Evolutionary conservation across 2,329 filamentous ascomycete genomes (phyloP).

Genomic region (Aciculosporium take): DNA sequence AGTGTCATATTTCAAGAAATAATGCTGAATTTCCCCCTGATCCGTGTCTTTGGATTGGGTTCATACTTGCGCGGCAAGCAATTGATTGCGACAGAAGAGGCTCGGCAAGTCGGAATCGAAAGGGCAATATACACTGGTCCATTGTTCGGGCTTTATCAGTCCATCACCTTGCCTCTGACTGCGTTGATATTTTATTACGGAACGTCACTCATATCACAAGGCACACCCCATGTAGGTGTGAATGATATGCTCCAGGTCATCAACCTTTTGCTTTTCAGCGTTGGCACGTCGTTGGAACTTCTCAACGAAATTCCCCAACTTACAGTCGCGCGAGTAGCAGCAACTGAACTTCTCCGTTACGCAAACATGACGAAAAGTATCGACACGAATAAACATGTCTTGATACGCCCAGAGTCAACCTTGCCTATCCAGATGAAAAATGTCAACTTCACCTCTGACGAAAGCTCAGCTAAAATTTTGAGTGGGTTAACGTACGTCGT

Average conservation of each 20-base stretch:
- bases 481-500: slow-evolving; percentile 40
- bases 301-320: slow-evolving; percentile 70
- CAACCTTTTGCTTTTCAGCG: slow-evolving; percentile 70
- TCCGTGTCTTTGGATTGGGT: slow-evolving; percentile 63
- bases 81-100: slow-evolving; percentile 29
- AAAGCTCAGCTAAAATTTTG: not conserved
- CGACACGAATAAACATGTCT: slow-evolving; percentile 18
- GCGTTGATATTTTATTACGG: slow-evolving; percentile 80
- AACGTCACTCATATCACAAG: slow-evolving; percentile 42
- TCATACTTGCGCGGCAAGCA: slow-evolving; percentile 55
- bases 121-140: slow-evolving; percentile 54
- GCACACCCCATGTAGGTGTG: slow-evolving; percentile 31
- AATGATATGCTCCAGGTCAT: slow-evolving; percentile 57
- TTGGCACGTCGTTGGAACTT: slow-evolving; percentile 57
- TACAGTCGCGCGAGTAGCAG: slow-evolving; percentile 57
- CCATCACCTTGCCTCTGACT: slow-evolving; percentile 54
- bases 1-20: slow-evolving; percentile 53
- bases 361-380: slow-evolving; percentile 38
- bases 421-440: slow-evolving; percentile 34
- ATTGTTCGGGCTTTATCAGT: slow-evolving; percentile 67
- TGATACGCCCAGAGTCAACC: slow-evolving; percentile 12
- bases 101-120: slow-evolving; percentile 47
- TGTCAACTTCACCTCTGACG: slow-evolving; percentile 40
- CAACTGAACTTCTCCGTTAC: slow-evolving; percentile 49
- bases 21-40: slow-evolving; percentile 64